A percentile compares a stretch with the other conserved stretches of the same genome.
These are phyloP conservation scores for Podospora sp. DNA, from an alignment of 495 filamentous ascomycete species.

Conservation along the genomic window DNA sequence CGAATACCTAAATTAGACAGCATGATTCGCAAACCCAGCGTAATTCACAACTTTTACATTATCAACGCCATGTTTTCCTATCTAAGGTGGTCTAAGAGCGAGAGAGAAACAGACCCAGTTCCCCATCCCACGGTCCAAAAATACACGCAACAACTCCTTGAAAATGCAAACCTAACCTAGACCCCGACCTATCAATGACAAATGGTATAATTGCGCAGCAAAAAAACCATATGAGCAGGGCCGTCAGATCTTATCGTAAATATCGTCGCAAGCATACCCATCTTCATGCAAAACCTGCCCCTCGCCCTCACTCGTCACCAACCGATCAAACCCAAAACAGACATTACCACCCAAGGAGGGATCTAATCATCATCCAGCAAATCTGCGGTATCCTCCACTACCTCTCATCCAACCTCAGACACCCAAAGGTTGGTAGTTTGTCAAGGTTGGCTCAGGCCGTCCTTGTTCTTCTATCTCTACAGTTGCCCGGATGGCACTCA, in stretches of 20 bases:
- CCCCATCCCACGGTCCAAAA: background rate
- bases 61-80: background rate
- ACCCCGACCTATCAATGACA: background rate
- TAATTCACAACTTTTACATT: background rate
- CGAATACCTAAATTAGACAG: background rate
- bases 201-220: constrained; percentile 9
- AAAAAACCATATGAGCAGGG: constrained; percentile 1
- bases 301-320: background rate
- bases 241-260: constrained; percentile 5
- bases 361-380: background rate
- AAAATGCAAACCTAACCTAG: constrained; percentile 6
- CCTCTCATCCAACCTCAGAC: background rate
- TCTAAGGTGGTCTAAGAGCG: background rate
- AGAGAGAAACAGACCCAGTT: background rate
- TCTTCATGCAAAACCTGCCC: background rate
- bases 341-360: background rate
- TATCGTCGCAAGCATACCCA: background rate
- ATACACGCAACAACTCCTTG: constrained; percentile 5
- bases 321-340: background rate
- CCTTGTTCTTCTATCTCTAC: background rate
- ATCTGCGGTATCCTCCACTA: background rate
- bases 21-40: background rate
- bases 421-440: background rate
- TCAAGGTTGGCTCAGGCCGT: no score
- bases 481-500: background rate